A percentile compares a stretch with the other conserved stretches of the same genome.
Evolutionary conservation across 257 asterid genomes (phyloP).

Genomic region (Solanum clarkiae): DNA sequence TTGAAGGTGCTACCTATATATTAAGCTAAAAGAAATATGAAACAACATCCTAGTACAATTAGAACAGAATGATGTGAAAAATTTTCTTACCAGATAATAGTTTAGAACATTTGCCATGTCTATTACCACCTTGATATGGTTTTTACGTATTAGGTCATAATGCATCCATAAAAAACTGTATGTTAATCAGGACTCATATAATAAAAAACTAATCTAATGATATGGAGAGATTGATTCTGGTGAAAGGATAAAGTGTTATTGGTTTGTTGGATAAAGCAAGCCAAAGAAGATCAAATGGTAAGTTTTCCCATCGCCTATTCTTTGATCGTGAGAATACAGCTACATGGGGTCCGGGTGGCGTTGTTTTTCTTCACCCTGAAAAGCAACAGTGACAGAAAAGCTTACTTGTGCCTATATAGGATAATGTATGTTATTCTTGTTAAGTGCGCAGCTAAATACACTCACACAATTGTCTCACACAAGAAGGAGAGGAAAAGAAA

Average conservation of each 20-base stretch:
- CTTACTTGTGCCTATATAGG: slow-evolving; percentile 63
- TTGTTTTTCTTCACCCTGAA: slow-evolving; percentile 79
- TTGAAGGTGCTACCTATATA: too few relatives aligned
- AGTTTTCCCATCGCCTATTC: too few relatives aligned
- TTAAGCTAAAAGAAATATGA: too few relatives aligned
- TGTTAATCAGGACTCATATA: not conserved
- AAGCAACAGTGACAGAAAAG: slow-evolving; percentile 41
- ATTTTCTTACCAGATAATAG: too few relatives aligned
- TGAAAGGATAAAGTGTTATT: not conserved
- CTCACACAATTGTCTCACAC: too few relatives aligned
- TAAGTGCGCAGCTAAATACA: too few relatives aligned
- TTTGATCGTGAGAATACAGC: too few relatives aligned
- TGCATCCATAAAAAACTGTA: not conserved
- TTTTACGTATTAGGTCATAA: not conserved
- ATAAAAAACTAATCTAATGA: not conserved
- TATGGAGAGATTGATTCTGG: not conserved
- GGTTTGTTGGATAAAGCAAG: slow-evolving; percentile 67
- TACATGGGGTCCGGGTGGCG: slow-evolving; percentile 18
- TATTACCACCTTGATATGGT: not conserved
- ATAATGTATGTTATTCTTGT: slow-evolving; percentile 57
- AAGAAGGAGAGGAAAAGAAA: too few relatives aligned
- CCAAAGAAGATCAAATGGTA: slow-evolving; percentile 12
- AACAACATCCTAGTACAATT: too few relatives aligned
- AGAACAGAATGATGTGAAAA: too few relatives aligned
- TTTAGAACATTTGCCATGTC: too few relatives aligned